Conservation (phyloP, 352 stramenopile species). For the Blastocystis sp. region DNA sequence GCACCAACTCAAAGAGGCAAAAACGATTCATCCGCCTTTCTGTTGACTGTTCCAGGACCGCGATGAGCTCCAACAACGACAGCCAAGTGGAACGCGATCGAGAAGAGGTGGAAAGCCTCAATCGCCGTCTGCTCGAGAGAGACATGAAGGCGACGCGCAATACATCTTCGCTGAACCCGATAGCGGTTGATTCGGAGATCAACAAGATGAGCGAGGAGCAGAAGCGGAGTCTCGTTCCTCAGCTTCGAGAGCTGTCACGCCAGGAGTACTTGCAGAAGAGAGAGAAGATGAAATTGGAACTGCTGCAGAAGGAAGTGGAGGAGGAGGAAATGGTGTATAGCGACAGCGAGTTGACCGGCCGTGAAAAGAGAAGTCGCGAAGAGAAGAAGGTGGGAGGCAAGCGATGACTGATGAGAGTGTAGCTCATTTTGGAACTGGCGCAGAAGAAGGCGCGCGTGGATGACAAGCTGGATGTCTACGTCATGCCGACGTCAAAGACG, state of each 20-base stretch:
- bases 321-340: constrained; percentile 83
- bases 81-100: constrained; percentile 73
- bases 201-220: constrained; percentile 81
- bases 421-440: constrained; percentile 83
- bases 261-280: constrained; percentile 96
- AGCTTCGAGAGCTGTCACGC: constrained; percentile 81
- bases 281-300: constrained; percentile 92
- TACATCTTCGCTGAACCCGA: neutral
- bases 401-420: constrained; percentile 82
- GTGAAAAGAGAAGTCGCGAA: constrained; percentile 74
- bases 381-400: constrained; percentile 74
- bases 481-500: constrained; percentile 49
- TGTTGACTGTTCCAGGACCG: neutral
- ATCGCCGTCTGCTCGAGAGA: constrained; percentile 81
- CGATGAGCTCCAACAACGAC: constrained; percentile 74
- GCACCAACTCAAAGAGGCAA: neutral
- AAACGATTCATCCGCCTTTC: neutral
- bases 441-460: constrained; percentile 81
- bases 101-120: constrained; percentile 83
- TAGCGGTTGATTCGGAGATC: constrained; percentile 76
- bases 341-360: constrained; percentile 74
- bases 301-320: constrained; percentile 86
- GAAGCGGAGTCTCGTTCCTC: constrained; percentile 2
- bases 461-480: constrained; percentile 76
- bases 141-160: constrained; percentile 81